These are phyloP conservation scores for Lentinula lateritia DNA, from an alignment of 768 basidiomycete genomes.

Conservation along the genomic window DNA sequence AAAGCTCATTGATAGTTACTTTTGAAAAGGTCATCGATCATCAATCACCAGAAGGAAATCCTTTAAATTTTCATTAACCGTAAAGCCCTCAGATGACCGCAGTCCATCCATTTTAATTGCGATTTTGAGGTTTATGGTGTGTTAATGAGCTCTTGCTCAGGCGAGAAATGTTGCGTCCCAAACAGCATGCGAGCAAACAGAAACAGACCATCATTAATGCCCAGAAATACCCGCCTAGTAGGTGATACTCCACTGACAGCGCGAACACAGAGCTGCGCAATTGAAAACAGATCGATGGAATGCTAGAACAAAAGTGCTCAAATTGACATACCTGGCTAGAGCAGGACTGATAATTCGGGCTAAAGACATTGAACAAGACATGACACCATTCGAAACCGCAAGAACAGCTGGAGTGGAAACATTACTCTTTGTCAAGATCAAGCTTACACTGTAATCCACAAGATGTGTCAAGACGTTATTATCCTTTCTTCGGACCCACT, in stretches of 20 bases:
- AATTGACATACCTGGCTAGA: constrained; percentile 41
- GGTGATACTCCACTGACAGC: constrained; percentile 39
- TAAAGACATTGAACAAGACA: constrained; percentile 55
- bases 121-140: neutral
- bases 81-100: neutral
- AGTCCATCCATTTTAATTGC: neutral
- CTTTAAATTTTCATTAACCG: neutral
- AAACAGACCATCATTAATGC: constrained; percentile 26
- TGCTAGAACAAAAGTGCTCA: neutral
- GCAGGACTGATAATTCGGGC: constrained; percentile 56
- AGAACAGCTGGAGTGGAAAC: constrained; percentile 46
- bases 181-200: neutral
- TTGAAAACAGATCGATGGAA: neutral
- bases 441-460: constrained; percentile 40
- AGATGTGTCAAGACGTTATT: neutral
- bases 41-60: too few species aligned
- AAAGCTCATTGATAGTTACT: neutral
- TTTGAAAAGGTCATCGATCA: too few species aligned
- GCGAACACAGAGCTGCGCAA: constrained; percentile 49
- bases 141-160: constrained; percentile 1
- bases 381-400: constrained; percentile 28
- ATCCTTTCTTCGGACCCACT: neutral
- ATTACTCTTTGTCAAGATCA: constrained; percentile 54
- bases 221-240: constrained; percentile 56
- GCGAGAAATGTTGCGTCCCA: neutral